Evolutionary conservation across 208 protist genomes (phyloP).

Genomic region (Entamoeba dispar): DNA sequence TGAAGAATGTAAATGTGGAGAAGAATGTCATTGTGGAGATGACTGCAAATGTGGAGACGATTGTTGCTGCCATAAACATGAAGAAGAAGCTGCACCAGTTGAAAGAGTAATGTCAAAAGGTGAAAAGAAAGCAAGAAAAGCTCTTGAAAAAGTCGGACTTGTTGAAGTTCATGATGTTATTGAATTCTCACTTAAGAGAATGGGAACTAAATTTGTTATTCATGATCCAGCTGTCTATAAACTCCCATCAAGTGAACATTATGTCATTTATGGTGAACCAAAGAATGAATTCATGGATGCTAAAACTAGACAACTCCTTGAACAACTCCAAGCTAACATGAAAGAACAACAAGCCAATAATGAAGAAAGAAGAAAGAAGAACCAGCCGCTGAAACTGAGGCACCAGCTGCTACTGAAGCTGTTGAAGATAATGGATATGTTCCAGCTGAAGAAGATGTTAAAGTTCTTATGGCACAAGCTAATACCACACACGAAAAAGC

Average conservation of each 20-base stretch:
- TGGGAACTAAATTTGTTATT: not conserved
- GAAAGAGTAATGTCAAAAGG: not conserved
- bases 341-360: not conserved
- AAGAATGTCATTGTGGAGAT: too few relatives aligned
- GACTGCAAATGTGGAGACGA: too few relatives aligned
- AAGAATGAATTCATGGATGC: not conserved
- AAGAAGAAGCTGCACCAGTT: too few relatives aligned
- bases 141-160: not conserved
- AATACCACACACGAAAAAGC: not conserved
- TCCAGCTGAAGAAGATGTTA: not conserved
- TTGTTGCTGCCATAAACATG: too few relatives aligned
- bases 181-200: not conserved
- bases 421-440: not conserved
- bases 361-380: not conserved
- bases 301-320: not conserved
- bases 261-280: not conserved
- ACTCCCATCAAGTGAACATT: not conserved
- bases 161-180: not conserved
- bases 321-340: not conserved
- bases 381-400: not conserved
- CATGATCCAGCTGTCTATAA: not conserved
- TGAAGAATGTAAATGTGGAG: too few relatives aligned
- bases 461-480: not conserved
- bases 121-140: not conserved
- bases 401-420: not conserved